Conservation (phyloP, 2,329 filamentous ascomycete genomes). For the Coleophoma crateriformis region DNA sequence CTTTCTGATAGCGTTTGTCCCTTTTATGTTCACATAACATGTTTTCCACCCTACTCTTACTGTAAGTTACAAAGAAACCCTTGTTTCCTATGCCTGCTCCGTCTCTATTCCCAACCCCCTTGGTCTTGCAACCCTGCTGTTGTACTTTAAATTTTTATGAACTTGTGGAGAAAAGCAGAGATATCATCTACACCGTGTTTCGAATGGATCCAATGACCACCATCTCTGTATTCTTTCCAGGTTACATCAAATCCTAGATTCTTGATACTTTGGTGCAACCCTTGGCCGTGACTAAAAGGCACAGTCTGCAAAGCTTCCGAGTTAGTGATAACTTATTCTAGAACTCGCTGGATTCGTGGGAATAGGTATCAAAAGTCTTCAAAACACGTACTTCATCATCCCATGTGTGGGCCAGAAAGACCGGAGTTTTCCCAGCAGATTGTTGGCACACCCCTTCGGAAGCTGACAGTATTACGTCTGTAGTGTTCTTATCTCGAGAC, state of each 20-base stretch:
- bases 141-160: not conserved
- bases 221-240: slow-evolving; percentile 34
- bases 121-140: too few relatives aligned
- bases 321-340: not conserved
- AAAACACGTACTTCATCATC: slow-evolving; percentile 29
- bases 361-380: not conserved
- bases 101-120: too few relatives aligned
- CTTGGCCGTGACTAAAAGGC: not conserved
- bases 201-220: slow-evolving; percentile 37
- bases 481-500: not conserved
- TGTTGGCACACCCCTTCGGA: not conserved
- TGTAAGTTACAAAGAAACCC: too few relatives aligned
- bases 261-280: not conserved
- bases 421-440: slow-evolving; percentile 27
- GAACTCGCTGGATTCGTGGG: not conserved
- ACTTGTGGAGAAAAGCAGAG: slow-evolving; percentile 1
- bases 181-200: slow-evolving; percentile 34
- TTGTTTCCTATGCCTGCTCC: too few relatives aligned
- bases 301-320: not conserved
- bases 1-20: too few relatives aligned
- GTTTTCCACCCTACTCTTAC: too few relatives aligned
- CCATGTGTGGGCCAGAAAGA: slow-evolving; percentile 37
- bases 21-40: too few relatives aligned
- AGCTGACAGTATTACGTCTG: not conserved
- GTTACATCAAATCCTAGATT: slow-evolving; percentile 28